Evolutionary conservation across 441 rosid species (phyloP).

Genomic region (Cnidoscolus chayamansa): DNA sequence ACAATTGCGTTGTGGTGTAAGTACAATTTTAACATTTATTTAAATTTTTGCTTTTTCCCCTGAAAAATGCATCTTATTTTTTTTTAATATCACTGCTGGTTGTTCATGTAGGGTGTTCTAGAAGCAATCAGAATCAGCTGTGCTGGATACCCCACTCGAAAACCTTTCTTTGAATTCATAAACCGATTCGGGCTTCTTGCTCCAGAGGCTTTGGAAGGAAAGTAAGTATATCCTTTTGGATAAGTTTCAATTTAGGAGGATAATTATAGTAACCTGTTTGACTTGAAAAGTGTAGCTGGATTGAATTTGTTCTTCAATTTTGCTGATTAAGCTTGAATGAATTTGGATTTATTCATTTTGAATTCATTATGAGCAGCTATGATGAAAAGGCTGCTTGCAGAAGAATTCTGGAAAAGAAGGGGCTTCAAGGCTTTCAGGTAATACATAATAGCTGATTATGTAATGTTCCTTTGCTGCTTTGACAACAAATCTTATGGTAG

Average conservation of each 20-base stretch:
- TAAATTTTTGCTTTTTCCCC: not conserved
- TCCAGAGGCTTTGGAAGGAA: constrained; percentile 69
- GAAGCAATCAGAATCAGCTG: constrained; percentile 99
- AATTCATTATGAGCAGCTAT: constrained; percentile 48
- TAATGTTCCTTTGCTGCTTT: constrained; percentile 14
- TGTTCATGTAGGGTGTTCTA: constrained; percentile 77
- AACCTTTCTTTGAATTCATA: constrained; percentile 81
- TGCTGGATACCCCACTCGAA: constrained; percentile 98
- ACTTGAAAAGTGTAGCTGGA: constrained; percentile 8
- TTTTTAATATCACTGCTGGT: constrained; percentile 13
- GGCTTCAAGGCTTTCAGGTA: constrained; percentile 95
- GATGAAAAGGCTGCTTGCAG: constrained; percentile 74
- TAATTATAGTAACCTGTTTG: constrained; percentile 13
- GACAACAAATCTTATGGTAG: not conserved
- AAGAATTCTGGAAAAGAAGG: constrained; percentile 79
- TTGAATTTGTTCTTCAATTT: constrained; percentile 21
- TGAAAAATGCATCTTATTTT: not conserved
- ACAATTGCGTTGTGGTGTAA: constrained; percentile 95
- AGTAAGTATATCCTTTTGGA: constrained; percentile 48
- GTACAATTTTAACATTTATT: constrained; percentile 32
- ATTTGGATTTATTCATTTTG: constrained; percentile 23
- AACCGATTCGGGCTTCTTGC: constrained; percentile 89
- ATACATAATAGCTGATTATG: constrained; percentile 3
- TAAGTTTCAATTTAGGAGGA: constrained; percentile 6
- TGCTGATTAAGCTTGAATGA: constrained; percentile 22